Evolutionary conservation across 805 yeast species (phyloP).

Genomic region (Candida chauliodis): DNA sequence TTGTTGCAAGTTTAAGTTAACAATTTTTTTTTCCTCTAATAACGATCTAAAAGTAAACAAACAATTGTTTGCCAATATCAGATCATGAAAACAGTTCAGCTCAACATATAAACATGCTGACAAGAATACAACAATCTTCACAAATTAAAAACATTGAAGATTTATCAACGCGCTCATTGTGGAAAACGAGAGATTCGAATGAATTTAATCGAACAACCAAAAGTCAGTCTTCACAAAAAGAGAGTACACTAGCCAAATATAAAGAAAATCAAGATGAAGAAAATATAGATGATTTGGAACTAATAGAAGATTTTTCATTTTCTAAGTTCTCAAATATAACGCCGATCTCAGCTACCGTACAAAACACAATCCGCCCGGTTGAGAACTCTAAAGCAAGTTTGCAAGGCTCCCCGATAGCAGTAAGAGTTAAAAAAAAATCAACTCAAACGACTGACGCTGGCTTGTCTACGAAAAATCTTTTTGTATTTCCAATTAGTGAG

Average conservation of each 20-base stretch:
- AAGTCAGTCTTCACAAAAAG: conserved; percentile 1
- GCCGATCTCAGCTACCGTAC: neutral
- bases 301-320: conserved; percentile 24
- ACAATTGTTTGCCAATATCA: neutral
- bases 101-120: conserved; percentile 1
- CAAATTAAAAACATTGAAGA: conserved; percentile 6
- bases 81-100: neutral
- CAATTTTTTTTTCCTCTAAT: no score
- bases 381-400: neutral
- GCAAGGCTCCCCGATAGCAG: neutral
- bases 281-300: conserved; percentile 25
- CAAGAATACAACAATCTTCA: conserved; percentile 4
- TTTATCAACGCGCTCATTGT: conserved; percentile 4
- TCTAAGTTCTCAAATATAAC: conserved; percentile 35
- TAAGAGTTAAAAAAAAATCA: no score
- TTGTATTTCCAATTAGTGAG: conserved; percentile 5
- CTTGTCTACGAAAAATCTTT: no score
- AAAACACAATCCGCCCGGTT: neutral
- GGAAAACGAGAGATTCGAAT: neutral
- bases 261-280: conserved; percentile 20
- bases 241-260: conserved; percentile 28
- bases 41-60: conserved; percentile 7
- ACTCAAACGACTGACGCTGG: no score
- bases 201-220: neutral
- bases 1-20: conserved; percentile 17